Evolutionary conservation across 352 stramenopile genomes (phyloP), one percentile per base, ranked within the genome.

Genomic region (Phytophthora crassamura): DNA sequence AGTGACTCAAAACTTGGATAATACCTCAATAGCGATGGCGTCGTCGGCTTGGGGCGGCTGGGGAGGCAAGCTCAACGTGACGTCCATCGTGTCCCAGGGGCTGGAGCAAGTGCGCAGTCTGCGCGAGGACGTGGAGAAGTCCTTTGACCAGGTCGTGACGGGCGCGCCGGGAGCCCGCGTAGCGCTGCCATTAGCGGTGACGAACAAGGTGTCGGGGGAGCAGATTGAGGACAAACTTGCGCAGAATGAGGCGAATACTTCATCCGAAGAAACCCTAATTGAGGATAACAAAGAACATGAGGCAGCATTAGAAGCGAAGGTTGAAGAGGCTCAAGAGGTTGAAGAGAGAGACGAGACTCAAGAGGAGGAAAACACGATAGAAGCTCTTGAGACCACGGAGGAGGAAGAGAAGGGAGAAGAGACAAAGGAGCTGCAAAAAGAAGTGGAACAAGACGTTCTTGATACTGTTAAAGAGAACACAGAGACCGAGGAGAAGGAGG

Each of bases 61-160:
- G 85, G 74, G 82, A 52, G 63, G 75, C 54, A 84, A 86, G 63
- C 59, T 95, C 54, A 95, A 93, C 52, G 80, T 95, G 42, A 84
- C 86, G 63, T 91, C 81, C 33, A 89, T 95, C 69, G 87, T 95
- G 33, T 90, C 83, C 15, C 87, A 94, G 61, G 87, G 87, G 12
- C 69, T 95, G 32, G 87, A 95, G 61, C 87, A 95, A 64, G 87
- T 95, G 52, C 80, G 70, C 39, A 92, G 77, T 77, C 73, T 95
- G 55, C 86, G 86, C 18, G 87, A 95, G 65, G 87, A 95, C 60
- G 87, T 95, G 49, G 87, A 95, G 69, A 95, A 95, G 69, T 88
- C 91, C 56, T 95, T 95, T 54, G 87, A 95, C 46, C 82, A 95
- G 59, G 83, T 86, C 35, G 83, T 95, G 35, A 72, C 81, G 16